Evolutionary conservation across 305 asterid species (phyloP).

Genomic region (Ajuga reptans): DNA sequence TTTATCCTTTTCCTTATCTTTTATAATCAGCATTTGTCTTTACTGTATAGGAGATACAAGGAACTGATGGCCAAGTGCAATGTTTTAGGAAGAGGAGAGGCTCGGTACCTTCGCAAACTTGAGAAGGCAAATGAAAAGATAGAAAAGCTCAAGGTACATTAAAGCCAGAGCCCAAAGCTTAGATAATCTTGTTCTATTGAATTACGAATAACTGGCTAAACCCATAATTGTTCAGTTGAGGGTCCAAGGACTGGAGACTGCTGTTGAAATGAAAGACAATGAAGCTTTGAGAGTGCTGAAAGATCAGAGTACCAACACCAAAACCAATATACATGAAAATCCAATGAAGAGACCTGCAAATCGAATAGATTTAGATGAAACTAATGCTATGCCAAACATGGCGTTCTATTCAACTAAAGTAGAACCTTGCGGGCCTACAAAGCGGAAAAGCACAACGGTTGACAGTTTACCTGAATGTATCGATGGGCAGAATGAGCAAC

Average conservation of each 20-base stretch:
- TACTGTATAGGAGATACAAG: slow-evolving; percentile 67
- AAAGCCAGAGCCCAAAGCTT: slow-evolving; percentile 1
- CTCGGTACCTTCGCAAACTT: slow-evolving; percentile 55
- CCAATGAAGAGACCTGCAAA: slow-evolving; percentile 30
- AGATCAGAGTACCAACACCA: slow-evolving; percentile 26
- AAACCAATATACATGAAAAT: slow-evolving; percentile 24
- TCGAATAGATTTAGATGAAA: slow-evolving; percentile 25
- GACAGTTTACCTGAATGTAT: slow-evolving; percentile 12
- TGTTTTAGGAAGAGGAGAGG: slow-evolving; percentile 80
- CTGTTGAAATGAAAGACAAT: slow-evolving; percentile 57
- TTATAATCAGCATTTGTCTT: slow-evolving; percentile 18
- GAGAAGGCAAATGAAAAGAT: slow-evolving; percentile 73
- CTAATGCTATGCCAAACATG: slow-evolving; percentile 16
- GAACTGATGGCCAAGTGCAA: slow-evolving; percentile 84
- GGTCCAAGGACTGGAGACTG: slow-evolving; percentile 57
- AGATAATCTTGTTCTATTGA: slow-evolving; percentile 6
- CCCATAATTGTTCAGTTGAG: slow-evolving; percentile 41
- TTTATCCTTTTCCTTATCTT: not conserved
- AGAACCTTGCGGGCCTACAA: slow-evolving; percentile 24
- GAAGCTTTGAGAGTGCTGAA: slow-evolving; percentile 56
- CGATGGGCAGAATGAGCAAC: slow-evolving; percentile 25
- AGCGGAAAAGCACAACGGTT: slow-evolving; percentile 21
- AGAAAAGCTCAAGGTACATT: slow-evolving; percentile 57
- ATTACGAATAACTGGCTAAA: slow-evolving; percentile 13
- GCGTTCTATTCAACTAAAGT: slow-evolving; percentile 25